phyloP scores from a whole-genome alignment of 306 rosid species.

The Prunus davidiana region DNA sequence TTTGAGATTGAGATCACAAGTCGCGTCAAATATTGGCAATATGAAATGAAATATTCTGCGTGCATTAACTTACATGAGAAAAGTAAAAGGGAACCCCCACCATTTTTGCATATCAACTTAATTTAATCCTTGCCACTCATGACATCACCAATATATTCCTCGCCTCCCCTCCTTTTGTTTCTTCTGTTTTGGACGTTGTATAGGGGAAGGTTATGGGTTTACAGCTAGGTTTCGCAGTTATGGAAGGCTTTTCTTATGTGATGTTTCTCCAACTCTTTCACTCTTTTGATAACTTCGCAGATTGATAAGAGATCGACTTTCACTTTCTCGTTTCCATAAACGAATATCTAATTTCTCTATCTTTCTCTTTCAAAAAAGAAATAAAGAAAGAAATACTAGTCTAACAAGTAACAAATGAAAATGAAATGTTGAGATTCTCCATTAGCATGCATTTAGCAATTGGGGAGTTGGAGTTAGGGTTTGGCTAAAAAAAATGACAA shows the following conservation, averaged over 20 bases:
- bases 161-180: background rate
- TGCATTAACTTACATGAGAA: background rate
- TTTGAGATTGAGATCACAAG: background rate
- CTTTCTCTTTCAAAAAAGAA: background rate
- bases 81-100: background rate
- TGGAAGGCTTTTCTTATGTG: too few relatives aligned
- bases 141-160: background rate
- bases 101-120: background rate
- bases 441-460: background rate
- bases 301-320: too few relatives aligned
- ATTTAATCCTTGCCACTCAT: background rate
- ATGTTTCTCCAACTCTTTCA: too few relatives aligned
- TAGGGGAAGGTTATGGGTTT: background rate
- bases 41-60: background rate
- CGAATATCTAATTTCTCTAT: too few relatives aligned
- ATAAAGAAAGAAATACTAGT: background rate
- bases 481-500: too few relatives aligned
- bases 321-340: too few relatives aligned
- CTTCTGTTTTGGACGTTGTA: background rate
- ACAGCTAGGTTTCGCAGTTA: background rate
- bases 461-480: background rate
- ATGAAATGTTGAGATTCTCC: conserved; percentile 10
- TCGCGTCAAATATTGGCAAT: background rate
- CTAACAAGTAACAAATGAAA: background rate
- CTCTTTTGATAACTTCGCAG: too few relatives aligned